Conservation (phyloP, 805 yeast species). For the Candida odintsovae region DNA sequence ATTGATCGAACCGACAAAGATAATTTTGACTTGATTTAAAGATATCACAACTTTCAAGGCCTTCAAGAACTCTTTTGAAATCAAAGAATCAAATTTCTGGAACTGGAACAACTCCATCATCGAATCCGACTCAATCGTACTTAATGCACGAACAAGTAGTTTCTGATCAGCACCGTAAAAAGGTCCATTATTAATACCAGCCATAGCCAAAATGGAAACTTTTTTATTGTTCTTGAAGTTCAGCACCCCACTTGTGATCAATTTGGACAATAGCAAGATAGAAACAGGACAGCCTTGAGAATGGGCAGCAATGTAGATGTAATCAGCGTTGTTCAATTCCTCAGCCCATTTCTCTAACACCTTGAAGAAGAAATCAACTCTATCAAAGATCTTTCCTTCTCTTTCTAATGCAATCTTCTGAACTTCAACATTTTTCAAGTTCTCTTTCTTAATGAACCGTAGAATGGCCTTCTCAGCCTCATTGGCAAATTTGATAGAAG, state of each 20-base stretch:
- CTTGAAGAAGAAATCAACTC: conserved; percentile 76
- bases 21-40: conserved; percentile 65
- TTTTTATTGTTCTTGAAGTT: conserved; percentile 26
- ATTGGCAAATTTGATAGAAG: conserved; percentile 82
- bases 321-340: conserved; percentile 60
- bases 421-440: conserved; percentile 41
- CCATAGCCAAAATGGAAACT: conserved; percentile 85
- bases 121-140: conserved; percentile 86
- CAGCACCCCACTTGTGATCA: conserved; percentile 54
- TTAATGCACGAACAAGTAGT: conserved; percentile 78
- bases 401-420: conserved; percentile 91
- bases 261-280: conserved; percentile 64
- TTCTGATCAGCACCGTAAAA: conserved; percentile 85
- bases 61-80: conserved; percentile 64
- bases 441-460: conserved; percentile 49
- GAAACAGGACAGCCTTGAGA: conserved; percentile 96
- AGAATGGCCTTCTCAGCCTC: conserved; percentile 81
- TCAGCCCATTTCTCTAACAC: conserved; percentile 62
- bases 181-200: conserved; percentile 93
- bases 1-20: conserved; percentile 83
- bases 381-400: conserved; percentile 83
- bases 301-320: conserved; percentile 87
- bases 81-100: conserved; percentile 68
- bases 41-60: conserved; percentile 55
- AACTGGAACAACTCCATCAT: conserved; percentile 82